These are phyloP conservation scores for Phlyctochytrium bullatum DNA, from an alignment of 192 early-diverging fungal species.

Conservation along the genomic window DNA sequence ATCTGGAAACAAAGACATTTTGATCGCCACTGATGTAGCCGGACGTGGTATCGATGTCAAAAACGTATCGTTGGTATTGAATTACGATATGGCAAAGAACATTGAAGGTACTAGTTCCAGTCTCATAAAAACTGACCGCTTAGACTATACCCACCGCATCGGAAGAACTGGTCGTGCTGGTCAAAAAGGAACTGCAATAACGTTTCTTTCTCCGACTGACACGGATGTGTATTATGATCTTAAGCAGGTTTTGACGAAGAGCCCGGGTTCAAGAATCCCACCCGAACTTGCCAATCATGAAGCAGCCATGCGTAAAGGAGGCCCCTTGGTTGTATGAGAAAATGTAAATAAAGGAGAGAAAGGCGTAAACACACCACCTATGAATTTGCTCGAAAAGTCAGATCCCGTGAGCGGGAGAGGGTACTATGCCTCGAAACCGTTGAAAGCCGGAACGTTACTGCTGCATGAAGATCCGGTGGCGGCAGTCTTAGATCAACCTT, in stretches of 20 bases:
- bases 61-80: slow-evolving; percentile 93
- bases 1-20: slow-evolving; percentile 74
- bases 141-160: slow-evolving; percentile 97
- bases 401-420: no score
- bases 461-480: slow-evolving; percentile 16
- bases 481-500: slow-evolving; percentile 20
- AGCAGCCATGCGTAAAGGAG: slow-evolving; percentile 20
- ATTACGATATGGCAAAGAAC: slow-evolving; percentile 97
- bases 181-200: slow-evolving; percentile 81
- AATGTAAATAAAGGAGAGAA: no score
- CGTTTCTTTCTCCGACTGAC: slow-evolving; percentile 80
- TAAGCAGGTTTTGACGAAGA: slow-evolving; percentile 72
- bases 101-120: slow-evolving; percentile 72
- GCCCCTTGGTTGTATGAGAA: no score
- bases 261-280: slow-evolving; percentile 72
- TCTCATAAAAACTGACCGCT: not conserved
- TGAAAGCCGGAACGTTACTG: slow-evolving; percentile 4
- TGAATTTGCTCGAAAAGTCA: no score
- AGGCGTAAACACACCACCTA: no score
- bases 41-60: slow-evolving; percentile 99
- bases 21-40: slow-evolving; percentile 98
- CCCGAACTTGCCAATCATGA: slow-evolving; percentile 80
- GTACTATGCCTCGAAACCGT: no score
- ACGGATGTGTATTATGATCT: slow-evolving; percentile 87
- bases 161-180: slow-evolving; percentile 99